phyloP scores from a whole-genome alignment of 2,329 filamentous ascomycete genomes.

The Calonectria ilicicola region DNA sequence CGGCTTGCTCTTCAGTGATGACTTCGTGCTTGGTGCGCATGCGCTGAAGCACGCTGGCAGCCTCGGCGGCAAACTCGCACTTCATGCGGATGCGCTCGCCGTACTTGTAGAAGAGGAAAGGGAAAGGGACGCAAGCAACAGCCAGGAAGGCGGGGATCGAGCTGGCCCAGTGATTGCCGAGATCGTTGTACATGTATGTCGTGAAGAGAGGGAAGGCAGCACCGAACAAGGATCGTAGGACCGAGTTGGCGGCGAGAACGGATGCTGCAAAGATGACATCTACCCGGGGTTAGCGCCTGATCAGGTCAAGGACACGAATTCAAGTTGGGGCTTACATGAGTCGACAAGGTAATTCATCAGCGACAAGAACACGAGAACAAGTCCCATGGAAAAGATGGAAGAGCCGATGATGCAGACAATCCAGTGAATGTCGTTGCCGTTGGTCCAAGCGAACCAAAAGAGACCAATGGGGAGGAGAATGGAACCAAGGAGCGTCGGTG shows the following conservation, averaged over 20 bases:
- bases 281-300: conserved; percentile 35
- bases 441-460: conserved; percentile 77
- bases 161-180: conserved; percentile 82
- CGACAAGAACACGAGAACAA: conserved; percentile 75
- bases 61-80: conserved; percentile 78
- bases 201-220: conserved; percentile 82
- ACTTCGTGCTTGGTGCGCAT: conserved; percentile 50
- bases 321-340: conserved; percentile 54
- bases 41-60: conserved; percentile 68
- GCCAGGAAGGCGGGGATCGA: conserved; percentile 81
- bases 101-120: conserved; percentile 82
- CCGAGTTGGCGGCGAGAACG: conserved; percentile 77
- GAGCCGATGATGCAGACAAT: conserved; percentile 61
- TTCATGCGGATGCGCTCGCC: conserved; percentile 71
- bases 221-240: conserved; percentile 79
- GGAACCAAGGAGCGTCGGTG: conserved; percentile 69
- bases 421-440: conserved; percentile 67
- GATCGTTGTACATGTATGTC: conserved; percentile 64
- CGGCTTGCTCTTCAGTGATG: conserved; percentile 45
- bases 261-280: conserved; percentile 82
- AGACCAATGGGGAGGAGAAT: conserved; percentile 69
- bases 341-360: conserved; percentile 78
- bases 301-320: not conserved
- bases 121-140: conserved; percentile 78
- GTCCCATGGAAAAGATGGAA: conserved; percentile 64